Evolutionary conservation across 78 protist species (phyloP).

Genomic region (Polysphondylium violaceum): DNA sequence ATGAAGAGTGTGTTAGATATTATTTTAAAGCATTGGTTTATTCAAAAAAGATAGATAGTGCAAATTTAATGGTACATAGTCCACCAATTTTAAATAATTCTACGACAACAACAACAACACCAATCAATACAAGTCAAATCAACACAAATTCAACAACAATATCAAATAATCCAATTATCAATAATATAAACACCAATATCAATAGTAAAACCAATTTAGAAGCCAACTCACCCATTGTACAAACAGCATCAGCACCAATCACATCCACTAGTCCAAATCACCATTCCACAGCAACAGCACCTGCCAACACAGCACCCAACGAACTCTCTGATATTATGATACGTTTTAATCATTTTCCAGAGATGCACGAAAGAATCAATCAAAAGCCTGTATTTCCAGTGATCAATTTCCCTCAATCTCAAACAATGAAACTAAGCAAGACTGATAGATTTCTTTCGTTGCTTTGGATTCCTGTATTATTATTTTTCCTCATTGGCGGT

Average conservation of each 20-base stretch:
- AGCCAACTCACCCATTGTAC: conserved; percentile 9
- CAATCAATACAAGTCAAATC: too few relatives aligned
- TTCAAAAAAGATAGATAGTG: conserved; percentile 20
- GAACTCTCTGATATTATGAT: conserved; percentile 17
- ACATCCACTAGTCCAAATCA: too few relatives aligned
- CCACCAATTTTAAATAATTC: too few relatives aligned
- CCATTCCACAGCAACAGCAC: too few relatives aligned
- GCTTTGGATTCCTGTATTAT: conserved; percentile 20
- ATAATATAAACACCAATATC: background rate
- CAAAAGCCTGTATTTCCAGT: conserved; percentile 64
- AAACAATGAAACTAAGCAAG: conserved; percentile 5
- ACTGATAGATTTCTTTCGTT: conserved; percentile 23
- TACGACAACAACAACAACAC: too few relatives aligned
- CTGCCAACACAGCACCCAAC: background rate
- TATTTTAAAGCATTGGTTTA: conserved; percentile 68
- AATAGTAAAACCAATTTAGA: background rate
- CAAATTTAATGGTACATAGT: too few relatives aligned
- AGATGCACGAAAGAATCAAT: background rate
- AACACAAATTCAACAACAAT: too few relatives aligned
- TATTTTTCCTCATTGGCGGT: background rate
- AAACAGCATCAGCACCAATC: too few relatives aligned
- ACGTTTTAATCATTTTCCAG: conserved; percentile 12
- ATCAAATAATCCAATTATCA: background rate
- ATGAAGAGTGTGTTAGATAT: conserved; percentile 64
- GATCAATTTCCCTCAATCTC: background rate